Percentiles rank a stretch among this genome's conserved stretches.
Conservation (phyloP, 1,284 basidiomycete species). For the Puccinia horiana region DNA sequence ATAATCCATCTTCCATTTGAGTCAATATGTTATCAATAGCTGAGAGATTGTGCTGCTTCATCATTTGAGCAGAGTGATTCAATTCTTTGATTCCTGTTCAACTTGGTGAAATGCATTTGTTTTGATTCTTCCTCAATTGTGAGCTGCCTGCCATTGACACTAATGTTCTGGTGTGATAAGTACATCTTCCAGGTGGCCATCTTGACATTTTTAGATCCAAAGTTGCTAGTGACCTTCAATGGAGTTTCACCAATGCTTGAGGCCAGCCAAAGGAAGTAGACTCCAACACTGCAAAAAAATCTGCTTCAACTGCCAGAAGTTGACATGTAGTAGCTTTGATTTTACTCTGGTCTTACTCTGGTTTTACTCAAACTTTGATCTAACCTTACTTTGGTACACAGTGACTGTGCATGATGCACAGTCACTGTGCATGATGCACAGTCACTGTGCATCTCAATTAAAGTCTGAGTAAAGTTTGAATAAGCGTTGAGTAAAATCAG, state of each 20-base stretch:
- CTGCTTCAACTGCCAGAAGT: too few relatives aligned
- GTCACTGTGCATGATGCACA: too few relatives aligned
- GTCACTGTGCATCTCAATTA: too few relatives aligned
- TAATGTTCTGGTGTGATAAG: not conserved
- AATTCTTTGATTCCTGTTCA: conserved; percentile 21
- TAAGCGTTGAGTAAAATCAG: too few relatives aligned
- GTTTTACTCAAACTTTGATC: too few relatives aligned
- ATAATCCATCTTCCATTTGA: not conserved
- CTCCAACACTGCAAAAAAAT: too few relatives aligned
- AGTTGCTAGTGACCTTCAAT: conserved; percentile 20
- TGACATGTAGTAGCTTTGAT: too few relatives aligned
- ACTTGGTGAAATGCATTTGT: conserved; percentile 5
- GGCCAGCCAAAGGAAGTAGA: not conserved
- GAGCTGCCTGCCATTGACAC: not conserved
- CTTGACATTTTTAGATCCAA: conserved; percentile 17
- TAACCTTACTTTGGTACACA: too few relatives aligned
- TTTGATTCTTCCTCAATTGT: not conserved
- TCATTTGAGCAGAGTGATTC: conserved; percentile 13
- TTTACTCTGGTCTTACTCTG: too few relatives aligned
- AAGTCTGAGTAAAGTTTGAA: too few relatives aligned
- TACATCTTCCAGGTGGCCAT: conserved; percentile 2
- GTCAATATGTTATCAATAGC: not conserved
- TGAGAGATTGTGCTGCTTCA: not conserved
- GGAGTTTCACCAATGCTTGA: not conserved
- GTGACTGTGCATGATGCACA: too few relatives aligned